phyloP scores from a whole-genome alignment of 805 yeast species.

The Tetrapisispora fleetii region DNA sequence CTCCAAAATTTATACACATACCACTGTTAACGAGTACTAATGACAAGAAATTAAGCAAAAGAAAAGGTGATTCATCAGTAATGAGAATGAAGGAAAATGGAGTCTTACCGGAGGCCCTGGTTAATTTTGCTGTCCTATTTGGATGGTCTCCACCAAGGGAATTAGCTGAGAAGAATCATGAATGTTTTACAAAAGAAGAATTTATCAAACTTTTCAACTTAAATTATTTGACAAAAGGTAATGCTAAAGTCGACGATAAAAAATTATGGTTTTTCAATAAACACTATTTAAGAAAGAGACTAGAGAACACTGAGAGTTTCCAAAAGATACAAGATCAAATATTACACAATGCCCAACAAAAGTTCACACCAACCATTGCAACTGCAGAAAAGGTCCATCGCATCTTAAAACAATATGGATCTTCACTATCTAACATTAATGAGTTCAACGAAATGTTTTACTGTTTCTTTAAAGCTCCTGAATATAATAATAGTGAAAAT shows the following conservation, averaged over 20 bases:
- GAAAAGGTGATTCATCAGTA: conserved; percentile 76
- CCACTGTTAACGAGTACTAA: conserved; percentile 69
- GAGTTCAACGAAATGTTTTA: conserved; percentile 42
- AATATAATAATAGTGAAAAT: conserved; percentile 5
- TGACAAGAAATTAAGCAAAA: conserved; percentile 74
- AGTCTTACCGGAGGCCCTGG: conserved; percentile 73
- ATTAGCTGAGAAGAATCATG: conserved; percentile 40
- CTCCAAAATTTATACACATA: conserved; percentile 79
- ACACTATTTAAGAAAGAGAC: conserved; percentile 41
- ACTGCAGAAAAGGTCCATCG: conserved; percentile 28
- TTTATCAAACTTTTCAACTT: conserved; percentile 49
- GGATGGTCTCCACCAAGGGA: conserved; percentile 87
- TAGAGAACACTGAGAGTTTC: conserved; percentile 32
- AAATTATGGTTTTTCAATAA: conserved; percentile 75
- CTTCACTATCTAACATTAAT: conserved; percentile 40
- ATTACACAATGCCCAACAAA: conserved; percentile 10
- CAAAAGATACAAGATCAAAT: conserved; percentile 31
- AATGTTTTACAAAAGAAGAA: conserved; percentile 42
- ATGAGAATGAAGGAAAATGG: conserved; percentile 49
- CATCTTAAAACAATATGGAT: conserved; percentile 38
- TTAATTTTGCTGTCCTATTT: conserved; percentile 78
- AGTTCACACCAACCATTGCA: conserved; percentile 6
- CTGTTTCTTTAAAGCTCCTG: conserved; percentile 38
- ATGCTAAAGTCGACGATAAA: conserved; percentile 77
- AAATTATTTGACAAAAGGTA: conserved; percentile 78